Evolutionary conservation across 2,329 filamentous ascomycete species (phyloP).

Genomic region (Xylariaceae sp.): DNA sequence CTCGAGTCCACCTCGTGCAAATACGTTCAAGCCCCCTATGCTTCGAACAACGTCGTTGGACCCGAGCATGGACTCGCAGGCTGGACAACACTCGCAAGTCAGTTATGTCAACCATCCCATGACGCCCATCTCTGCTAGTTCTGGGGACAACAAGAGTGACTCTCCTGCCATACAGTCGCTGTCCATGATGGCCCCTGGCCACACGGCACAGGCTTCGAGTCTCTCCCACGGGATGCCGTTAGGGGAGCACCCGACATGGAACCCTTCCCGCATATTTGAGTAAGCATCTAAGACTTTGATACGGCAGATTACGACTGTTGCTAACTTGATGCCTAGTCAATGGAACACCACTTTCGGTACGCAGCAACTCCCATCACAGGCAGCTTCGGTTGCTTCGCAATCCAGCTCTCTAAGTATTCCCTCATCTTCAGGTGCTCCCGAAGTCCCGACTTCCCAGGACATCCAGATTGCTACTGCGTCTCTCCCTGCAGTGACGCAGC

Average conservation of each 20-base stretch:
- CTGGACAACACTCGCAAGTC: constrained; percentile 60
- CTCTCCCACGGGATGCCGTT: constrained; percentile 60
- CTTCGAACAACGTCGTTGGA: constrained; percentile 54
- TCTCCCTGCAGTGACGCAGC: constrained; percentile 49
- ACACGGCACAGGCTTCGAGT: constrained; percentile 56
- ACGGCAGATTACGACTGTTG: constrained; percentile 4
- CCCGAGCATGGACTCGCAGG: constrained; percentile 56
- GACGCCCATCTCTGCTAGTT: constrained; percentile 75
- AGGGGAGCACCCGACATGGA: constrained; percentile 72
- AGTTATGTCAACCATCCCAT: constrained; percentile 73
- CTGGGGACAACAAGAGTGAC: constrained; percentile 76
- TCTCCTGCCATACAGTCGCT: constrained; percentile 73
- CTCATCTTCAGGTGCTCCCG: constrained; percentile 56
- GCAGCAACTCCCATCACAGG: constrained; percentile 53
- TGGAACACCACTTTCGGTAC: constrained; percentile 95
- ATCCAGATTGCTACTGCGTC: constrained; percentile 52
- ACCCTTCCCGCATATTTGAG: constrained; percentile 88
- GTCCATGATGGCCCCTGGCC: constrained; percentile 66
- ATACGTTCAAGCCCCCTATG: constrained; percentile 53
- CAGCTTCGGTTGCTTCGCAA: constrained; percentile 47
- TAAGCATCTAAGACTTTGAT: constrained; percentile 52
- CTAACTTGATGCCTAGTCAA: constrained; percentile 61
- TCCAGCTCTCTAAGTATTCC: constrained; percentile 56
- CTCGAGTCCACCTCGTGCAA: constrained; percentile 64
- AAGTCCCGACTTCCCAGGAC: constrained; percentile 57